phyloP scores from a whole-genome alignment of 1,284 basidiomycete species.

The Schizopora paradoxa region DNA sequence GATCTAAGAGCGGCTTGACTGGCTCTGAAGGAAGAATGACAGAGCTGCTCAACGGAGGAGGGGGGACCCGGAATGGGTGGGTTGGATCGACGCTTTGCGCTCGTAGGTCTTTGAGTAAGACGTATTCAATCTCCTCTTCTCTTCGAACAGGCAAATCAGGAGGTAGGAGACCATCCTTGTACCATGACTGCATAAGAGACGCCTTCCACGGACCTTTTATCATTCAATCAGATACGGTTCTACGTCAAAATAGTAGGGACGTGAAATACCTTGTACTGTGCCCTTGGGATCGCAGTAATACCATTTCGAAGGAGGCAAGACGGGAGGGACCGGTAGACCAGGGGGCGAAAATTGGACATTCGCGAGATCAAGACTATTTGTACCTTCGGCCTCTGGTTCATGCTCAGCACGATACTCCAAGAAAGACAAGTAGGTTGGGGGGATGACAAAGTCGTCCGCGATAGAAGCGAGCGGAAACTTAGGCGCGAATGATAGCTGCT shows the following conservation, averaged over 20 bases:
- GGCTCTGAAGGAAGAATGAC: constrained; percentile 26
- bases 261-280: constrained; percentile 50
- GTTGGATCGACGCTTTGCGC: constrained; percentile 71
- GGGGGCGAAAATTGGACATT: constrained; percentile 71
- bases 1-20: constrained; percentile 60
- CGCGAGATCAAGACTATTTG: constrained; percentile 40
- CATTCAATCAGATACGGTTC: constrained; percentile 15
- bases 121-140: constrained; percentile 65
- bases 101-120: constrained; percentile 64
- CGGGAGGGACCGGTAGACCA: constrained; percentile 64
- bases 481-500: constrained; percentile 78
- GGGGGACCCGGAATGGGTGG: constrained; percentile 60
- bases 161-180: constrained; percentile 72
- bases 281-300: constrained; percentile 77
- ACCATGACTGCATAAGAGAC: constrained; percentile 81
- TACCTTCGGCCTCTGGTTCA: constrained; percentile 48
- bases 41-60: constrained; percentile 31
- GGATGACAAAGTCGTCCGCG: constrained; percentile 83
- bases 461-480: constrained; percentile 80
- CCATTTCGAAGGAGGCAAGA: constrained; percentile 64
- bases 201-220: constrained; percentile 73
- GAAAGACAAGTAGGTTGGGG: constrained; percentile 78
- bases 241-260: constrained; percentile 3
- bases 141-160: constrained; percentile 72
- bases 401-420: constrained; percentile 58